These are phyloP conservation scores for Tremella fuciformis DNA, from an alignment of 768 basidiomycete genomes.

Conservation along the genomic window DNA sequence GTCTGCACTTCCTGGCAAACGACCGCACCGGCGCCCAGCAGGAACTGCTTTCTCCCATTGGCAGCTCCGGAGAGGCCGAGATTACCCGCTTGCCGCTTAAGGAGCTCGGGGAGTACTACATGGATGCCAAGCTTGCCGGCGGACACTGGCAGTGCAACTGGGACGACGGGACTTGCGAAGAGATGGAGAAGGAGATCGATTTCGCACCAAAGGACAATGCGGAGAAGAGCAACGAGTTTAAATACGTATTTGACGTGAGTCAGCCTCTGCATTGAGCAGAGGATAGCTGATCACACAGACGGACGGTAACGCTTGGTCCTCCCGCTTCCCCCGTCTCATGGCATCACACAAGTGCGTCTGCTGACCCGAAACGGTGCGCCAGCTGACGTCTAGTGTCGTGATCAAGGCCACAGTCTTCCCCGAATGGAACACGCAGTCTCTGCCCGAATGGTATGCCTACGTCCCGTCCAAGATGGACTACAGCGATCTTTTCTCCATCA, in stretches of 20 bases:
- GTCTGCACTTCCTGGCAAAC: constrained; percentile 50
- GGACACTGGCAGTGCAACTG: constrained; percentile 52
- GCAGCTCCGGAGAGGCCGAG: constrained; percentile 42
- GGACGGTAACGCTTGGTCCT: constrained; percentile 53
- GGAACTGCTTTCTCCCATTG: constrained; percentile 46
- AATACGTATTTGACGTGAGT: constrained; percentile 54
- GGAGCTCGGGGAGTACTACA: constrained; percentile 47
- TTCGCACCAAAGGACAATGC: constrained; percentile 47
- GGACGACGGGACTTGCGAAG: constrained; percentile 51
- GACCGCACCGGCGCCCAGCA: constrained; percentile 31
- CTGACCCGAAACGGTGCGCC: no score
- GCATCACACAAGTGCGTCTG: constrained; percentile 50
- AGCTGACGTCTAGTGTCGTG: constrained; percentile 43
- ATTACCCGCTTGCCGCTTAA: constrained; percentile 35
- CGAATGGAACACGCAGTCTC: constrained; percentile 49
- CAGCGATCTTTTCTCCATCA: constrained; percentile 52
- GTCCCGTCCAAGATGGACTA: constrained; percentile 53
- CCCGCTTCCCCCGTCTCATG: constrained; percentile 52
- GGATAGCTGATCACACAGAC: constrained; percentile 31
- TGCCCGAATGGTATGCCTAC: constrained; percentile 51
- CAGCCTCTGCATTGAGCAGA: background rate
- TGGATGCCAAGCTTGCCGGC: constrained; percentile 51
- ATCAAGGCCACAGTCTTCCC: constrained; percentile 53
- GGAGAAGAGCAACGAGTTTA: constrained; percentile 51
- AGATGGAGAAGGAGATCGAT: constrained; percentile 50